Conservation (phyloP, 768 basidiomycete species). For the Trametes cingulata region DNA sequence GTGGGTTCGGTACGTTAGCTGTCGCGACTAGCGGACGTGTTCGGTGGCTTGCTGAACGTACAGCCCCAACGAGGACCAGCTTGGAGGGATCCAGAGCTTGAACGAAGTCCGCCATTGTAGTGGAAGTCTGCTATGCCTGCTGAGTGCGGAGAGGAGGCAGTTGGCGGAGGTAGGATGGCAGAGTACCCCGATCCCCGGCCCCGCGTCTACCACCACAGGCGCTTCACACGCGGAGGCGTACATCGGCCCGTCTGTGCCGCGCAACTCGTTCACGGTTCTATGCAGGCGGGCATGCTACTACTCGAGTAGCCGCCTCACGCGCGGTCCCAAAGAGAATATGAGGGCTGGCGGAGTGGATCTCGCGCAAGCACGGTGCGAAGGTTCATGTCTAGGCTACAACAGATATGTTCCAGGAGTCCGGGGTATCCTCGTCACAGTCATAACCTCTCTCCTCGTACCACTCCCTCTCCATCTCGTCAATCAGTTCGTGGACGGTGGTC, state of each 20-base stretch:
- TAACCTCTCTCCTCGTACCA: slow-evolving; percentile 14
- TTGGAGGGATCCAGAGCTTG: slow-evolving; percentile 73
- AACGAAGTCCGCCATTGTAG: slow-evolving; percentile 59
- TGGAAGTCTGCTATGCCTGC: background rate
- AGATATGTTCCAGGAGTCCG: slow-evolving; percentile 1
- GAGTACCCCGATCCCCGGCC: background rate
- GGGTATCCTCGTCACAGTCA: slow-evolving; percentile 2
- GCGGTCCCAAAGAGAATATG: too few species aligned
- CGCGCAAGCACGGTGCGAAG: too few species aligned
- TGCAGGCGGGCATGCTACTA: too few species aligned
- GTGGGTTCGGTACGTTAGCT: background rate
- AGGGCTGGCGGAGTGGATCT: too few species aligned
- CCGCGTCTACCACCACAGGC: background rate
- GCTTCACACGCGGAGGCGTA: background rate
- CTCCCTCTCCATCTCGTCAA: slow-evolving; percentile 38
- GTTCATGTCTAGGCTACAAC: slow-evolving; percentile 4
- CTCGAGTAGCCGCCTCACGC: too few species aligned
- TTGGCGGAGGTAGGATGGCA: background rate
- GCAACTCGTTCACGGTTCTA: background rate
- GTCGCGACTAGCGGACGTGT: background rate
- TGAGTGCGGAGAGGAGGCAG: background rate
- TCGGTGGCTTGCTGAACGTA: slow-evolving; percentile 34
- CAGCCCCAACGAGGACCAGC: slow-evolving; percentile 63
- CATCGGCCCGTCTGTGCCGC: background rate
- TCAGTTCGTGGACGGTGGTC: slow-evolving; percentile 32